These are phyloP conservation scores for Phytophthora europaea DNA, from an alignment of 352 stramenopile genomes.

Conservation along the genomic window DNA sequence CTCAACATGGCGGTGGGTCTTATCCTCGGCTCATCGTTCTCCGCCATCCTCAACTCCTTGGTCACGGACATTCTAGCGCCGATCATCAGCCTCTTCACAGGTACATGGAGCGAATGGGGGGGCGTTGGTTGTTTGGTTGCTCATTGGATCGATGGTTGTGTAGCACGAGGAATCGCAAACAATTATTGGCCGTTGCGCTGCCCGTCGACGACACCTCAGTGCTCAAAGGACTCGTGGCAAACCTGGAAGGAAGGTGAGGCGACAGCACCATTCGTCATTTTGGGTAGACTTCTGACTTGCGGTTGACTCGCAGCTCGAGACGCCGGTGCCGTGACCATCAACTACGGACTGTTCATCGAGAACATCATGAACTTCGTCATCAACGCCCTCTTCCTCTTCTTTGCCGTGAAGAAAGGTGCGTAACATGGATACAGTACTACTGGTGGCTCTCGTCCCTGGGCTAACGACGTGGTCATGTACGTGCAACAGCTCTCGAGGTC, in stretches of 20 bases:
- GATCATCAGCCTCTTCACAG: constrained; percentile 75
- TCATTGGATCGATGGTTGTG: background rate
- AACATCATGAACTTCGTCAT: constrained; percentile 84
- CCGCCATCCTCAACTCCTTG: constrained; percentile 78
- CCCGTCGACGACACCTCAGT: constrained; percentile 40
- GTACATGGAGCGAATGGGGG: constrained; percentile 20
- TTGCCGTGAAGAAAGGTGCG: constrained; percentile 77
- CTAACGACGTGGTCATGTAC: background rate
- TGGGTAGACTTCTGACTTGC: background rate
- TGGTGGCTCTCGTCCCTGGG: background rate
- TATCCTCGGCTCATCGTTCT: constrained; percentile 75
- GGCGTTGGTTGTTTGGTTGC: background rate
- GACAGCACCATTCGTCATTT: background rate
- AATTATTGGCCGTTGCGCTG: constrained; percentile 70
- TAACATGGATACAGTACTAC: background rate
- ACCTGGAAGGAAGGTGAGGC: constrained; percentile 70
- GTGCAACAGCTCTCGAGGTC: constrained; percentile 55
- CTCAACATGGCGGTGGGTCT: constrained; percentile 77
- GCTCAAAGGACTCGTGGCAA: constrained; percentile 62
- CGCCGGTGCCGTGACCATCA: constrained; percentile 70
- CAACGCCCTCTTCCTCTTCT: constrained; percentile 77
- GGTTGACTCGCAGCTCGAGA: constrained; percentile 51
- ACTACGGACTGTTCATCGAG: constrained; percentile 74
- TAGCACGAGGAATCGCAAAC: constrained; percentile 71
- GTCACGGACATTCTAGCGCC: constrained; percentile 73